Conservation (phyloP, 1,139 yeast species). For the Pichia sp. region DNA sequence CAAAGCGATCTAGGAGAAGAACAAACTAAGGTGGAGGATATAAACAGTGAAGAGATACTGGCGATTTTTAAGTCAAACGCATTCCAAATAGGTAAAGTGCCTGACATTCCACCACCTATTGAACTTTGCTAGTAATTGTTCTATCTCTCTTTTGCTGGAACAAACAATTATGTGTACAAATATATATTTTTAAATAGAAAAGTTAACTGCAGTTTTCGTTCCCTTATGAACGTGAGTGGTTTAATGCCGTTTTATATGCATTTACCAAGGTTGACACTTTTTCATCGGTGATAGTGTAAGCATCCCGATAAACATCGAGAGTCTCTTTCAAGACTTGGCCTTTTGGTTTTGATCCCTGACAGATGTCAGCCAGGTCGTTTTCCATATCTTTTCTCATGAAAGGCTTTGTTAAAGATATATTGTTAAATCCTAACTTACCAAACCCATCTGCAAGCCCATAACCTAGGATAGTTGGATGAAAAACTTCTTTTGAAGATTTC, state of each 20-base stretch:
- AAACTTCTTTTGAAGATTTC: constrained; percentile 36
- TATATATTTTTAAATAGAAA: background rate
- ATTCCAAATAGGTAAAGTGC: constrained; percentile 65
- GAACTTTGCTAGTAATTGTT: constrained; percentile 34
- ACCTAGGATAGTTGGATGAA: constrained; percentile 81
- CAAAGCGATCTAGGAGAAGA: constrained; percentile 29
- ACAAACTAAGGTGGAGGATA: constrained; percentile 34
- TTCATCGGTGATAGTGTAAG: constrained; percentile 33
- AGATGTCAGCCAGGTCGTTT: constrained; percentile 57
- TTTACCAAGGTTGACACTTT: constrained; percentile 7
- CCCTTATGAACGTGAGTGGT: constrained; percentile 1
- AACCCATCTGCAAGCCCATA: constrained; percentile 87
- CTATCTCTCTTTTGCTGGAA: background rate
- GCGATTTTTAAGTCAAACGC: constrained; percentile 46
- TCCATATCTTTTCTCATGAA: constrained; percentile 79
- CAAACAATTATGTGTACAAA: background rate
- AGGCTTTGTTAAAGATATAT: constrained; percentile 80
- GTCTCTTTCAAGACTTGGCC: constrained; percentile 54
- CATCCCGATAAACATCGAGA: constrained; percentile 57
- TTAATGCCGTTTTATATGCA: constrained; percentile 11
- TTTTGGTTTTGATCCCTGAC: constrained; percentile 56
- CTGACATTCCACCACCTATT: constrained; percentile 77
- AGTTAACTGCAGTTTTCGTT: background rate
- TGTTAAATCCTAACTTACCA: constrained; percentile 67
- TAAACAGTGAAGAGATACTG: constrained; percentile 39